Evolutionary conservation across 208 protist genomes (phyloP), one percentile per base, ranked within the genome.

Genomic region (Trypanosoma caninum): DNA sequence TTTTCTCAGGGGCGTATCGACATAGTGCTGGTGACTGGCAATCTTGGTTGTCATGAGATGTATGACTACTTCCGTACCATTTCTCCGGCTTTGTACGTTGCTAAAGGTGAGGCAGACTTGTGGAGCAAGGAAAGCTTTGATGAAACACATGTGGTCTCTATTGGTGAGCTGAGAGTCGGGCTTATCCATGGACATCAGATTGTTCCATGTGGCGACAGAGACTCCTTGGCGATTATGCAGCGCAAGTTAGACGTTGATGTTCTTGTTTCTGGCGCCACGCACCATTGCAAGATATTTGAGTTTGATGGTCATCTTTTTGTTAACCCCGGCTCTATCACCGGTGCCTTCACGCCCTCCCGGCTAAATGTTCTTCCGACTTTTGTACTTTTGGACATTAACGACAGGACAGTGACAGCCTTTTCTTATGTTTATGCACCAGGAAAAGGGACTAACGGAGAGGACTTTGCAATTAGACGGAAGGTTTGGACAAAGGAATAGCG

Each of bases 251-350:
- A 99, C 71, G 94, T 97, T 30, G 98, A 99, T 69, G 85, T 99
- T 27, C 83, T 99, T 10, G 78, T 99, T 22, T 97, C 87, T 7
- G 98, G 97, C 18, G 87, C 91, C 23, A 99, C 97, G 7, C 97
- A 99, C 60, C 59, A 91, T 27, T 78, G 91, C 13, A 84, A 91
- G 44, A 78, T 93, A 14, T 96, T 84, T 42, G 91, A 98, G 68
- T 87, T 94, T 56, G 97, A 99, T 54, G 91, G 87, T n/a, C 90
- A 94, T 56, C 84, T 99, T 31, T 99, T 99, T 53, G 71, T 99
- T 16, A 99, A 99, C 61, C 98, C 98, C 9, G 99, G 99, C 27
- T 99, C 96, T 34, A 97, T 97, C n/a, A 99, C 97, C 7, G 98
- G 98, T 13, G 94, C 98, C 2, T 98, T 94, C 67, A 78, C 74